Evolutionary conservation across 129 eudicot species (phyloP), one percentile per base, ranked within the genome.

Genomic region (Saussurea involucrata): DNA sequence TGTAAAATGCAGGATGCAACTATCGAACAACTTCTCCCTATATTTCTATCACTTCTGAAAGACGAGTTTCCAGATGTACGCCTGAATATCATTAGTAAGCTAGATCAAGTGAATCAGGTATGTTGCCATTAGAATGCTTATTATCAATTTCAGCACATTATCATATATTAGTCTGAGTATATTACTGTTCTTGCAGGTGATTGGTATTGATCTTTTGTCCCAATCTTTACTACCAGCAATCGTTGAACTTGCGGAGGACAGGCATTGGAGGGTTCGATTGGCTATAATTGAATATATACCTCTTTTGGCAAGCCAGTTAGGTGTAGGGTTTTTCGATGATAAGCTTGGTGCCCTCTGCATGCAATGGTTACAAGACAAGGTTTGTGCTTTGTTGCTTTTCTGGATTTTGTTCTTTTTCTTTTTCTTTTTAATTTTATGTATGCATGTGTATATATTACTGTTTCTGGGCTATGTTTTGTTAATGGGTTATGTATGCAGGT

Each of bases 331-430:
- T 90, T 95, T 95, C 57, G 99, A 95, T 82, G 99, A 95, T 78
- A 95, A 95, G 80, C 95, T 95, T 7, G 99, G 99, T 66, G 92
- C 92, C 27, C 91, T 95, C 42, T 95, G 97, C 90, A 95, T 95
- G 99, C 99, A 95, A 76, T 95, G 99, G 99, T 76, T 95, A 61
- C 99, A 90, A 71, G 99, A 95, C 88, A 95, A 95, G 99, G 99
- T 95, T 70, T 6, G 86, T 86, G 66, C 72, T 64, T 68, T 49
- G 58, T 15, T 20, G 20, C 31, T 31, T 40, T 40, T 40, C 49
- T 40, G 12, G 13, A 7, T 40, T 40, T 40, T 40, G 49, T 8
- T 3, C 9, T n/a, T 27, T 13, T 9, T 3, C 9, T n/a, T 27
- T 13, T 9, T 12, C 29, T 2, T 33, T 24, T 22, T 60, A 12